A percentile compares a stretch with the other conserved stretches of the same genome.
Conservation (phyloP, 2,329 filamentous ascomycete genomes). For the Verticillium klebahnii region DNA sequence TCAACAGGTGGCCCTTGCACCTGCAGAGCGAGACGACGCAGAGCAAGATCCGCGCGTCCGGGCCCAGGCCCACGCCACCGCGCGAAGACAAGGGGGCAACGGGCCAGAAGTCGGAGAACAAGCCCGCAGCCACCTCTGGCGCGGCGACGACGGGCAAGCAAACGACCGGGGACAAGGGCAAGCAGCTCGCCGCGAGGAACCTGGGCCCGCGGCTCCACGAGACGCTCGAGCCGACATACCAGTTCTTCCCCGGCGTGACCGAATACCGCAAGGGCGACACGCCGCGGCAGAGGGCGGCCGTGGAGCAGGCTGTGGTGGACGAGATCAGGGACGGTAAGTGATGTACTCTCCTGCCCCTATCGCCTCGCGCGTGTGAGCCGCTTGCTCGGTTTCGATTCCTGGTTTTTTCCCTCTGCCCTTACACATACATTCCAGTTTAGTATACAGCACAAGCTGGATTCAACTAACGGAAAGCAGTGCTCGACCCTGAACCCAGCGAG, state of each 20-base stretch:
- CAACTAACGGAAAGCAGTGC: not conserved
- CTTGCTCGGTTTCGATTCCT: no score
- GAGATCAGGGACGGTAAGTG: slow-evolving; percentile 15
- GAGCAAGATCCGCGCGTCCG: slow-evolving; percentile 17
- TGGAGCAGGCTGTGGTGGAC: slow-evolving; percentile 15
- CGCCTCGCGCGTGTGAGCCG: no score
- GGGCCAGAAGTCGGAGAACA: not conserved
- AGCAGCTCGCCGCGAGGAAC: not conserved
- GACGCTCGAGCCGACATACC: slow-evolving; percentile 2
- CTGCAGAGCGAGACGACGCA: slow-evolving; percentile 28
- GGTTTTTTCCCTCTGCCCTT: no score
- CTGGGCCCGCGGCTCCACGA: slow-evolving; percentile 1
- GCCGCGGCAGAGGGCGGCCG: slow-evolving; percentile 17
- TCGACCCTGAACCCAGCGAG: not conserved
- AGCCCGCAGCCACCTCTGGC: slow-evolving; percentile 44
- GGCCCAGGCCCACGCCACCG: not conserved
- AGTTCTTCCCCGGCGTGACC: slow-evolving; percentile 17
- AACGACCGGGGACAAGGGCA: not conserved
- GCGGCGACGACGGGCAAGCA: no score
- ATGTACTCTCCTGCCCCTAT: no score
- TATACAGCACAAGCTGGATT: no score
- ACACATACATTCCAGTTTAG: no score
- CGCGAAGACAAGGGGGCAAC: not conserved
- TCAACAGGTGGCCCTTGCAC: slow-evolving; percentile 43
- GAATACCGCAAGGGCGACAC: slow-evolving; percentile 25